phyloP scores from a whole-genome alignment of 2,329 filamentous ascomycete species.

The Colletotrichum chrysophilum region DNA sequence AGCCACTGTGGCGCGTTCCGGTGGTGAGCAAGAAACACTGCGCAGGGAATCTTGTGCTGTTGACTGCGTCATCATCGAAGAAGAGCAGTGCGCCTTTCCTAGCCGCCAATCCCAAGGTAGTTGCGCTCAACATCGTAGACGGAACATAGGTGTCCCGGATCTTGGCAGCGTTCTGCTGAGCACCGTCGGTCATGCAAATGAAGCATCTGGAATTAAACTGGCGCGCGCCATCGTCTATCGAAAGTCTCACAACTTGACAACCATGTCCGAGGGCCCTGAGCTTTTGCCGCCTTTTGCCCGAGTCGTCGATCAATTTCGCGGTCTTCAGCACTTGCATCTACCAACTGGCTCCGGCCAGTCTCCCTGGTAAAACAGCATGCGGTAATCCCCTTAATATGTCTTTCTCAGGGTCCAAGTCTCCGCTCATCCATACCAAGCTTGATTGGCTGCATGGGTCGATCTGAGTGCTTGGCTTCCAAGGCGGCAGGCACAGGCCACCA shows the following conservation, averaged over 20 bases:
- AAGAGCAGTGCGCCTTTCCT: not conserved
- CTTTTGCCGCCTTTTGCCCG: not conserved
- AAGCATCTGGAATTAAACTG: not conserved
- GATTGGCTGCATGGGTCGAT: slow-evolving; percentile 5
- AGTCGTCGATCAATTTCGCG: not conserved
- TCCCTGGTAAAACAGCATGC: not conserved
- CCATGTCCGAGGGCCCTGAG: not conserved
- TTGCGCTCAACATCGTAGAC: not conserved
- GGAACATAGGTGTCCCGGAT: not conserved
- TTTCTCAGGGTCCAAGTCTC: slow-evolving; percentile 11
- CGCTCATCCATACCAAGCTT: not conserved
- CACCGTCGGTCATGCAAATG: not conserved
- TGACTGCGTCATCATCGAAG: not conserved
- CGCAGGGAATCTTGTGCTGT: not conserved
- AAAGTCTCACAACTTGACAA: not conserved
- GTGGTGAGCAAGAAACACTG: not conserved
- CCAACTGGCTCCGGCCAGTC: not conserved
- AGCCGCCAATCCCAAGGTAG: not conserved
- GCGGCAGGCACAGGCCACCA: slow-evolving; percentile 3
- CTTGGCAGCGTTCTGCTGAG: not conserved
- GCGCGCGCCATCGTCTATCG: not conserved
- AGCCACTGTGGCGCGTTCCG: not conserved
- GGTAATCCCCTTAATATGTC: not conserved
- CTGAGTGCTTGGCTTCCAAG: slow-evolving; percentile 5
- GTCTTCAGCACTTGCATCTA: not conserved